Evolutionary conservation across 2,329 filamentous ascomycete genomes (phyloP).

Genomic region (Trichocomaceae sp.): DNA sequence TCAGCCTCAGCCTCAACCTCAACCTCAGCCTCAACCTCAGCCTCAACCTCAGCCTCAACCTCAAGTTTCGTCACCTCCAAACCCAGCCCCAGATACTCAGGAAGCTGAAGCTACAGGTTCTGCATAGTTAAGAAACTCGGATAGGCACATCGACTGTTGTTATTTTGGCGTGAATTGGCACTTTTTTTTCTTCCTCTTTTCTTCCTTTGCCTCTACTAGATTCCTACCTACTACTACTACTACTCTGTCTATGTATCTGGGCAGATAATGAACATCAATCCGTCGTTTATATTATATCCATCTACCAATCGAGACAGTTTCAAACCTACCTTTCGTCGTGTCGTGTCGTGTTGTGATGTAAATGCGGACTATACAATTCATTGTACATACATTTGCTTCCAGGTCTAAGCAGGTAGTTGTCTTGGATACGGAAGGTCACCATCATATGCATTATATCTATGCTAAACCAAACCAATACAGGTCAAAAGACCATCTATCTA

Average conservation of each 20-base stretch:
- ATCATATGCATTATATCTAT: neutral
- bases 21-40: constrained; percentile 1
- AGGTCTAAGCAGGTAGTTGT: neutral
- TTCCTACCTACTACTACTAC: neutral
- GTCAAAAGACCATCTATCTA: neutral
- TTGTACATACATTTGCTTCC: neutral
- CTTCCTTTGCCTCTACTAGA: neutral
- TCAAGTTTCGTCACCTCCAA: neutral
- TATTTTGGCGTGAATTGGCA: neutral
- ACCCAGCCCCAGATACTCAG: constrained; percentile 20
- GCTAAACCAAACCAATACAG: neutral
- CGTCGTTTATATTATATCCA: neutral
- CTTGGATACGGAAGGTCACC: neutral
- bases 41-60: constrained; percentile 5
- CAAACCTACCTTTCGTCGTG: neutral
- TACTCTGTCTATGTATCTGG: neutral
- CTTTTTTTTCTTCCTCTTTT: neutral
- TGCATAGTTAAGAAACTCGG: constrained; percentile 18
- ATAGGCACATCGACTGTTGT: neutral
- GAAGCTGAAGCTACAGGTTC: constrained; percentile 30
- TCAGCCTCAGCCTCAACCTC: constrained; percentile 3
- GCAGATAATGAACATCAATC: neutral
- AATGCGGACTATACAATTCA: neutral
- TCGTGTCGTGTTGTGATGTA: neutral
- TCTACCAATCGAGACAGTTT: neutral